These are phyloP conservation scores for Bisporella sp. DNA, from an alignment of 2,329 filamentous ascomycete genomes.

Conservation along the genomic window DNA sequence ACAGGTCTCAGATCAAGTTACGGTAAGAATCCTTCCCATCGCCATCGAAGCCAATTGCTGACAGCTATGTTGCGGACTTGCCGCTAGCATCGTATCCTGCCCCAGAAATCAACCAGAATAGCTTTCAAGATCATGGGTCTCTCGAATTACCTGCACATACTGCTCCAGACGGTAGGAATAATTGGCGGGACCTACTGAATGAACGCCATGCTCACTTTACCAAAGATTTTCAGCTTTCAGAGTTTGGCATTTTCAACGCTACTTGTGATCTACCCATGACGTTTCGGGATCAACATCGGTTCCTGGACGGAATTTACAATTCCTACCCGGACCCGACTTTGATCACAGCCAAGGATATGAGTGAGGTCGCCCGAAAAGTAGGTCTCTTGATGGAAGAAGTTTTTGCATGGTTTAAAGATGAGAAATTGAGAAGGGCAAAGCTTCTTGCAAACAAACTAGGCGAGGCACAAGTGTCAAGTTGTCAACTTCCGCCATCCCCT, in stretches of 20 bases:
- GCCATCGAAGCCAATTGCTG: no score
- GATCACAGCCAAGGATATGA: conserved; percentile 5
- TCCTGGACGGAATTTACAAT: conserved; percentile 6
- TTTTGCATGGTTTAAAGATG: conserved; percentile 8
- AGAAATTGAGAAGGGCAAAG: conserved; percentile 5
- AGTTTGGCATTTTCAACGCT: neutral
- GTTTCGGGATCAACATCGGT: conserved; percentile 9
- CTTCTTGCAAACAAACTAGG: conserved; percentile 1
- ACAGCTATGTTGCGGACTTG: no score
- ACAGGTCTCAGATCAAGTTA: no score
- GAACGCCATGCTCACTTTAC: no score
- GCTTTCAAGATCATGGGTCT: no score
- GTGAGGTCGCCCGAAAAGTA: conserved; percentile 1
- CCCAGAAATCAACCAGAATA: no score
- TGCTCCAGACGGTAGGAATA: no score
- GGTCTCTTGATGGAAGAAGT: conserved; percentile 10
- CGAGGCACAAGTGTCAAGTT: neutral
- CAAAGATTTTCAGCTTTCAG: neutral
- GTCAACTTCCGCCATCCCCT: neutral
- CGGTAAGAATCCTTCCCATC: no score
- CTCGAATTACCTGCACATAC: no score
- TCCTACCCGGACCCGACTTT: conserved; percentile 3
- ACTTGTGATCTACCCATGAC: conserved; percentile 6
- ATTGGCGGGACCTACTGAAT: no score
- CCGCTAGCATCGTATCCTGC: no score